Evolutionary conservation across 2,329 filamentous ascomycete species (phyloP).

Genomic region (Scytalidium lignicola): DNA sequence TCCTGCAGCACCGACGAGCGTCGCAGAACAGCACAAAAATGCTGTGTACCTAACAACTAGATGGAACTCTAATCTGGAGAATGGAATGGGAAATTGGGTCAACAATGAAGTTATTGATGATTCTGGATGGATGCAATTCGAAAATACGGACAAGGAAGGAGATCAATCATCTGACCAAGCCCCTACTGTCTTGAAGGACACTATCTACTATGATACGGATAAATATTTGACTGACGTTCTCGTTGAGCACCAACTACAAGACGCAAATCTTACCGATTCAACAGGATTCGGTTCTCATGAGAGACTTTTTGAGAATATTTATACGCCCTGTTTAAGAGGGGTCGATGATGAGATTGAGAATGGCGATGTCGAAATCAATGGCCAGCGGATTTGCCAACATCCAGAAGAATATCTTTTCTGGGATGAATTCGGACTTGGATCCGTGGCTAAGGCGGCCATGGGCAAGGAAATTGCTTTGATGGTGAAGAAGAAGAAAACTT

Average conservation of each 20-base stretch:
- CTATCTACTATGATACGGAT: conserved; percentile 36
- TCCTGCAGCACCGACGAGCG: conserved; percentile 40
- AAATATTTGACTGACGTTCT: conserved; percentile 39
- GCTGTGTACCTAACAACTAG: conserved; percentile 43
- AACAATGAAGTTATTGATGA: conserved; percentile 13
- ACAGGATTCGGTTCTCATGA: conserved; percentile 36
- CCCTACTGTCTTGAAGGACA: conserved; percentile 24
- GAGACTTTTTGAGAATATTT: conserved; percentile 13
- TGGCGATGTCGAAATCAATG: conserved; percentile 10
- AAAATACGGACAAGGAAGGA: conserved; percentile 7
- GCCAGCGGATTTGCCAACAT: conserved; percentile 30
- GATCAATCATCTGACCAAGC: neutral
- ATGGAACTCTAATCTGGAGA: conserved; percentile 45
- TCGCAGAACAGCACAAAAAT: conserved; percentile 49
- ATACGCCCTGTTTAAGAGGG: conserved; percentile 18
- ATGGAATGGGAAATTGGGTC: conserved; percentile 39
- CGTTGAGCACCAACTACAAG: conserved; percentile 42
- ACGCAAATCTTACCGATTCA: conserved; percentile 36
- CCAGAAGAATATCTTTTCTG: conserved; percentile 45
- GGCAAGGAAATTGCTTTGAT: conserved; percentile 25
- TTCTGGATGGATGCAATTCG: conserved; percentile 1
- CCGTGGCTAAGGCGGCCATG: conserved; percentile 30
- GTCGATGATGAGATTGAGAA: conserved; percentile 14
- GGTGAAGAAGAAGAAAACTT: conserved; percentile 11
- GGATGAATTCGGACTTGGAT: conserved; percentile 42